These are phyloP conservation scores for Neltuma alba DNA, from an alignment of 306 rosid species.

Conservation along the genomic window DNA sequence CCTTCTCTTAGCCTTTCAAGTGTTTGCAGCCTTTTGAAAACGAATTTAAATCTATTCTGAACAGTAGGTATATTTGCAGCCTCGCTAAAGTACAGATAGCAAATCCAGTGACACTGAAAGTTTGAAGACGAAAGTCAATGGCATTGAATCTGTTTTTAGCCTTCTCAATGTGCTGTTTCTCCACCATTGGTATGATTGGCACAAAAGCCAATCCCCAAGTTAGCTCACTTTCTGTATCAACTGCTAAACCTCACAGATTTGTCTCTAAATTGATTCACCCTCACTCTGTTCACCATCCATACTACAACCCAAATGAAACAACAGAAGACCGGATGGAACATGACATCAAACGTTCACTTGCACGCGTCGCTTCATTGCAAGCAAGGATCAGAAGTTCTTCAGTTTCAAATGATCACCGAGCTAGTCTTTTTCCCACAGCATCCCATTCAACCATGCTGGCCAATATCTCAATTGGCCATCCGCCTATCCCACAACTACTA, in stretches of 20 bases:
- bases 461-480: slow-evolving; percentile 55
- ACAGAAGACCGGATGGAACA: slow-evolving; percentile 32
- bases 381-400: slow-evolving; percentile 30
- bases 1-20: not conserved
- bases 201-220: not conserved
- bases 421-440: slow-evolving; percentile 11
- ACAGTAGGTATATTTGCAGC: slow-evolving; percentile 17
- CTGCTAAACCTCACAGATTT: slow-evolving; percentile 33
- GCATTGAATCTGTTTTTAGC: slow-evolving; percentile 27
- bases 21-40: slow-evolving; percentile 18
- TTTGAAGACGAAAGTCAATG: slow-evolving; percentile 30
- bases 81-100: not conserved
- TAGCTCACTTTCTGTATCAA: slow-evolving; percentile 21
- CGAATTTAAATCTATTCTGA: too few relatives aligned
- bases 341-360: slow-evolving; percentile 32
- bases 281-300: slow-evolving; percentile 38
- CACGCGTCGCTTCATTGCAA: slow-evolving; percentile 40
- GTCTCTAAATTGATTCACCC: slow-evolving; percentile 42
- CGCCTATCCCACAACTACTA: slow-evolving; percentile 48
- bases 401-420: not conserved
- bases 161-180: slow-evolving; percentile 37
- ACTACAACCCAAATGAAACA: slow-evolving; percentile 34
- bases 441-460: slow-evolving; percentile 17
- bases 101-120: slow-evolving; percentile 22
- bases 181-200: slow-evolving; percentile 17